Base-by-base conservation (phyloP, 192 early-diverging fungal species). In the Chytriomyces sp. region DNA sequence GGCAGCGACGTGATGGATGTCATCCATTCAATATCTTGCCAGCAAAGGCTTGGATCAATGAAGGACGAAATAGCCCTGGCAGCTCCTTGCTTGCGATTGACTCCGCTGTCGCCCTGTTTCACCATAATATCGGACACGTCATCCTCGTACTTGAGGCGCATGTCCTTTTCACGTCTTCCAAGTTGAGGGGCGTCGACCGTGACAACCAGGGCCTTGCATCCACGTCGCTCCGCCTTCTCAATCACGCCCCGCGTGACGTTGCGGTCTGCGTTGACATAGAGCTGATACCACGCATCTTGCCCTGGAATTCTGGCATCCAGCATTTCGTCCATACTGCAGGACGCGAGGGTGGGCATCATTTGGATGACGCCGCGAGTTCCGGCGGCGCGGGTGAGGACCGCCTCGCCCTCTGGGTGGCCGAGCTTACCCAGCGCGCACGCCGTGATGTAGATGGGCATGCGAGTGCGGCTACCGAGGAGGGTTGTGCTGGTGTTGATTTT, bases 21-120 rank as follows among this genome's bases (percentile, higher is more conserved):
- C 52, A 99, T 88, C 96, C 96, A 98, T 6, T 82, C 69, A 33
- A 99, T 83, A 74, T 97, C 95, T 8, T 85, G 82, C 97, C 97
- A 99, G 63, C 80, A 88, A 39, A 99, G 77, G 10, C 82, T 78
- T 36, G 93, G 82, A 78, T 99, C 97, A 55, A 95, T 95, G 70
- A 92, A 93, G 5, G 77, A 64, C 33, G 83, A 84, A 32, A 95
- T 93, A 39, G 91, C 89, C 36, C 83, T 66, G 3, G 90, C 89
- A 19, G 89, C 90, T 22, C 89, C 89, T 70, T 86, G 72, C 52
- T 74, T 72, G n/a, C 87, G 74, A n/a, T 73, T 72, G 31, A 84
- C 75, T 6, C 72, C 22, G 19, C 78, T 33, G 6, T 60, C 7
- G 61, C 64, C 5, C 64, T 77, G 61, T 41, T 82, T 72, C 12